Evolutionary conservation across 345 rosid species (phyloP).

Genomic region (Trapa incisa): DNA sequence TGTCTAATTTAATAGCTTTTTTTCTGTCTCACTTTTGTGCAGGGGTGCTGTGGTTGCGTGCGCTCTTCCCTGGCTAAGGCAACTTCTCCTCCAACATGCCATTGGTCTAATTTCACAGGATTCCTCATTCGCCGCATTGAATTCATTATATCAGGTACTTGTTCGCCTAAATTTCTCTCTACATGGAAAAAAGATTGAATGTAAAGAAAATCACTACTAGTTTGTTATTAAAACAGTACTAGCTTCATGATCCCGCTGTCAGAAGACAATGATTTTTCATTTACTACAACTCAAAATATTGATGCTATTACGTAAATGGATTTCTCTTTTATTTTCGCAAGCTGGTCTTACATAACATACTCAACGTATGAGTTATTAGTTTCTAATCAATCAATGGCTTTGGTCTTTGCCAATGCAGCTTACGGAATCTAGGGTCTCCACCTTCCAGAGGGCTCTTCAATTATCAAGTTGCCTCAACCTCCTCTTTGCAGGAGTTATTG

Average conservation of each 20-base stretch:
- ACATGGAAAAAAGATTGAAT: background rate
- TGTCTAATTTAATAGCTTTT: background rate
- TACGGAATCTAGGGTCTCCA: slow-evolving; percentile 68
- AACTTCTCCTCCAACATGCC: slow-evolving; percentile 72
- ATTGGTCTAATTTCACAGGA: slow-evolving; percentile 80
- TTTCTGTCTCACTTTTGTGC: slow-evolving; percentile 8
- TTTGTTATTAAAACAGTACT: background rate
- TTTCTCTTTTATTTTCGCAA: background rate
- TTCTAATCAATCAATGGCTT: background rate
- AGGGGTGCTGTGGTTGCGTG: slow-evolving; percentile 90
- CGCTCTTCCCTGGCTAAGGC: slow-evolving; percentile 80
- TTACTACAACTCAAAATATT: background rate
- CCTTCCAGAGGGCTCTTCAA: slow-evolving; percentile 52
- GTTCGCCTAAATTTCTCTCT: background rate
- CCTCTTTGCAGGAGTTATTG: slow-evolving; percentile 44
- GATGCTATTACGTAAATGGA: background rate
- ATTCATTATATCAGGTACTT: slow-evolving; percentile 77
- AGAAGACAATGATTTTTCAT: background rate
- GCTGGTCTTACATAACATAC: background rate
- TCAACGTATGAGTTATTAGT: background rate
- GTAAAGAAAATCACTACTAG: background rate
- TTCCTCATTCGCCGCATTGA: slow-evolving; percentile 54
- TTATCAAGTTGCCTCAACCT: slow-evolving; percentile 62
- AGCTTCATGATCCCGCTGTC: background rate
- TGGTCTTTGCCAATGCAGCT: slow-evolving; percentile 29